A percentile compares a stretch with the other conserved stretches of the same genome.
These are phyloP conservation scores for Candolleomyces efflorescens DNA, from an alignment of 768 basidiomycete species.

Conservation along the genomic window DNA sequence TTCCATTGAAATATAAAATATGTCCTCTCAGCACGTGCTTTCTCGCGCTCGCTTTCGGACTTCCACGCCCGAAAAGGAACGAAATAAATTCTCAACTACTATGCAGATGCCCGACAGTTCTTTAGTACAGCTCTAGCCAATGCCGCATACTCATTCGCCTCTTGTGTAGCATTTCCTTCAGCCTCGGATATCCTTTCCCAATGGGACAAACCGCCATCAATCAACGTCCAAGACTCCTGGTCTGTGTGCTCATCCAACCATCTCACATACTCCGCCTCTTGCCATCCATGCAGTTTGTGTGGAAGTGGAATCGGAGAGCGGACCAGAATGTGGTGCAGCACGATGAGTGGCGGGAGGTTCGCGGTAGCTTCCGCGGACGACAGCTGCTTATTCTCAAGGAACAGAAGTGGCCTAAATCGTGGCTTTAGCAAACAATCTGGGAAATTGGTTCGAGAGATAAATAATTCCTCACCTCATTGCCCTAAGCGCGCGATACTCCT, in stretches of 20 bases:
- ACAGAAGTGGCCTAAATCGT: conserved; percentile 69
- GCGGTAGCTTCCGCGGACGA: conserved; percentile 61
- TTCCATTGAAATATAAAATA: no score
- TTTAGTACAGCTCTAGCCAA: conserved; percentile 66
- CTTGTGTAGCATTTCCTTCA: conserved; percentile 42
- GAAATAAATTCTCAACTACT: conserved; percentile 10
- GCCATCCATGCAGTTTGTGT: conserved; percentile 89
- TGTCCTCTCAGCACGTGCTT: neutral
- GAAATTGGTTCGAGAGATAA: conserved; percentile 1
- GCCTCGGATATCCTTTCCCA: conserved; percentile 73
- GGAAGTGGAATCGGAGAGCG: conserved; percentile 84
- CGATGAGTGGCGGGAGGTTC: conserved; percentile 81
- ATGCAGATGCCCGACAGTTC: conserved; percentile 26
- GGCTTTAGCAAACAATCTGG: neutral
- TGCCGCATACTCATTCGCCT: conserved; percentile 56
- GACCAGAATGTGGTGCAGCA: conserved; percentile 90
- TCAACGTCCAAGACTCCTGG: conserved; percentile 72
- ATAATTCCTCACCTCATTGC: conserved; percentile 67
- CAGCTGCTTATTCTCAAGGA: conserved; percentile 76
- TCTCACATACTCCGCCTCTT: conserved; percentile 91
- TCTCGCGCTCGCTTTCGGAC: neutral
- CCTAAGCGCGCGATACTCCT: conserved; percentile 81
- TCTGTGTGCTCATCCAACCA: conserved; percentile 93
- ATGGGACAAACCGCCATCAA: conserved; percentile 73
- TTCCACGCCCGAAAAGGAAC: conserved; percentile 12